These are phyloP conservation scores for Penicillium maclennaniae DNA, from an alignment of 495 filamentous ascomycete species.

Conservation along the genomic window DNA sequence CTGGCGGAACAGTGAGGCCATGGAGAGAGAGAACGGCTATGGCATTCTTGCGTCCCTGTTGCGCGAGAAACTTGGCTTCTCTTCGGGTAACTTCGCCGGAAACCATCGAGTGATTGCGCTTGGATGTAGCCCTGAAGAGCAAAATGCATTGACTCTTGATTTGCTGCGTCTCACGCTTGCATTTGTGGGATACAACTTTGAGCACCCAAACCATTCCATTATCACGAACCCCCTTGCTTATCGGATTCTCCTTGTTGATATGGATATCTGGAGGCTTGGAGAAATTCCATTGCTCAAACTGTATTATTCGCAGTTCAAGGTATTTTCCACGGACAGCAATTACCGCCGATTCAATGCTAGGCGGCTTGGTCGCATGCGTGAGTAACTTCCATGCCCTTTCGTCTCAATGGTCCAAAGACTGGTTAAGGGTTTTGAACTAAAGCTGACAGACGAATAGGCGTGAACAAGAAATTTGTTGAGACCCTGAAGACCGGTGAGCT, in stretches of 20 bases:
- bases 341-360: constrained; percentile 88
- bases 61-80: constrained; percentile 64
- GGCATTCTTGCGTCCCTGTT: constrained; percentile 76
- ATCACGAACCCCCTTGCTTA: constrained; percentile 96
- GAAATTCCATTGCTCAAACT: constrained; percentile 69
- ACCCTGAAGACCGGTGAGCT: constrained; percentile 83
- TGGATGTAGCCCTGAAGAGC: constrained; percentile 41
- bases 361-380: constrained; percentile 84
- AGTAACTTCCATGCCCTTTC: constrained; percentile 33
- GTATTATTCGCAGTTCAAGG: constrained; percentile 88
- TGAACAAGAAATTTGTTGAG: constrained; percentile 84
- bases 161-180: constrained; percentile 72
- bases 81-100: constrained; percentile 19
- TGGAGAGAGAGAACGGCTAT: constrained; percentile 95
- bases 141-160: constrained; percentile 61
- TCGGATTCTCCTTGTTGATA: constrained; percentile 83
- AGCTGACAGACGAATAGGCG: constrained; percentile 49
- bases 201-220: constrained; percentile 74
- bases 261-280: constrained; percentile 84
- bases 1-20: constrained; percentile 97
- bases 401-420: background rate
- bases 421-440: background rate
- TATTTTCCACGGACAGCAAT: constrained; percentile 79
- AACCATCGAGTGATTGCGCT: constrained; percentile 36
- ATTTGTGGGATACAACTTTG: constrained; percentile 82